Base-by-base conservation (phyloP, 2,329 filamentous ascomycete species). In the Nothophoma quercina region DNA sequence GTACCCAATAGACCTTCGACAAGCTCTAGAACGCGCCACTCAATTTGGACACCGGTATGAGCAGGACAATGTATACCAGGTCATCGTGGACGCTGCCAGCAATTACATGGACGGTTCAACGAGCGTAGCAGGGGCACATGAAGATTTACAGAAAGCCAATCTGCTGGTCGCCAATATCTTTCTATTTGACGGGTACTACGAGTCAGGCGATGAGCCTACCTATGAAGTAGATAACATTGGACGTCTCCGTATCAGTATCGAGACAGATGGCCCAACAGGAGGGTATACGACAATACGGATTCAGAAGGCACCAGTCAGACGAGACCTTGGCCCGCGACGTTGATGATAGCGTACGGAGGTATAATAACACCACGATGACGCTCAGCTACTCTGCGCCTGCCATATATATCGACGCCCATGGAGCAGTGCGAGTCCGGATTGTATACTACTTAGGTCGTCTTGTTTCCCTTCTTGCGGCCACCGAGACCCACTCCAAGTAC, bases 401-500 rank as follows among this genome's bases (percentile, higher is more conserved):
- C n/a, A n/a, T n/a, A n/a, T n/a, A n/a, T n/a, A n/a, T n/a, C n/a
- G n/a, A n/a, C n/a, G n/a, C n/a, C n/a, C n/a, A n/a, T n/a, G n/a
- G n/a, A n/a, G n/a, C n/a, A n/a, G n/a, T n/a, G n/a, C n/a, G n/a
- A n/a, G n/a, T n/a, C n/a, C n/a, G n/a, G n/a, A n/a, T n/a, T n/a
- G n/a, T n/a, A n/a, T n/a, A n/a, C n/a, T 16, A 2, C 8, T 39
- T n/a, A 53, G 6, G 9, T 18, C 21, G 3, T 51, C 36, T 58
- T 58, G 38, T 28, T 53, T 28, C 36, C 51, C 66, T 10, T 58
- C 21, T 38, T 45, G 66, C 4, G 47, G 64, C 12, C 36, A 26
- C n/a, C 43, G 38, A 73, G 59, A 10, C 73, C 76, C 38, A 74
- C 45, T 2, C 68, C 72, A 35, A 69, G 25, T 56, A 78, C 52